These are phyloP conservation scores for Elsinoe arachidis DNA, from an alignment of 2,329 filamentous ascomycete species.

Conservation along the genomic window DNA sequence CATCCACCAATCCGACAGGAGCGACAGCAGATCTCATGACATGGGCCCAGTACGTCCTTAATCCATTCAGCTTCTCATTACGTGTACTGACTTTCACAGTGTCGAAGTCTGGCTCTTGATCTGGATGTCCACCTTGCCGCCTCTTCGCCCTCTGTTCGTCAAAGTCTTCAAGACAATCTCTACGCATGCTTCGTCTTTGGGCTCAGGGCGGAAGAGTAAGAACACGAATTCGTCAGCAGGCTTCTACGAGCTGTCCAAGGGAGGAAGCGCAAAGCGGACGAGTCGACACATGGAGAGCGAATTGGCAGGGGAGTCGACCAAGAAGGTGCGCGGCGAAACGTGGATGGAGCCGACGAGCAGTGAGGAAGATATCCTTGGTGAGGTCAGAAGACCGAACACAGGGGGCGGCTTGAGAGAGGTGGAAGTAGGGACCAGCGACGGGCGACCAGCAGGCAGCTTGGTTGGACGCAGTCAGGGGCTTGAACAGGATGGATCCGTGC, in stretches of 20 bases:
- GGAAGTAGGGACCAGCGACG: background rate
- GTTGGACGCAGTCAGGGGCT: background rate
- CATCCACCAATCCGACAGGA: background rate
- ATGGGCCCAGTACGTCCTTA: background rate
- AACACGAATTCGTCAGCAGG: constrained; percentile 1
- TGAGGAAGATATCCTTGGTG: constrained; percentile 2
- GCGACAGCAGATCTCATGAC: constrained; percentile 10
- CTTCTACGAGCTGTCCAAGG: constrained; percentile 6
- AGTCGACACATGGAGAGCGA: background rate
- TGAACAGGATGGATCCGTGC: too few species aligned
- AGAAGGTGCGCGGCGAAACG: background rate
- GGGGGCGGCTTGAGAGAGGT: background rate
- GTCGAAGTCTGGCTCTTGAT: constrained; percentile 7
- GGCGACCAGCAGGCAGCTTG: background rate
- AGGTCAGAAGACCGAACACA: background rate
- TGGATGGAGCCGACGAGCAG: constrained; percentile 4
- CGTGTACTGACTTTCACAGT: background rate
- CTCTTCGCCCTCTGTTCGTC: constrained; percentile 4
- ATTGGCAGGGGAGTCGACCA: background rate
- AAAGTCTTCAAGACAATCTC: constrained; percentile 2
- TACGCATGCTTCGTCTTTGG: background rate
- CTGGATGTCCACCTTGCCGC: constrained; percentile 1
- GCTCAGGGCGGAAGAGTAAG: background rate
- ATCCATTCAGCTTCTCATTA: background rate
- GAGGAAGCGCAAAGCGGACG: background rate